Evolutionary conservation across 805 yeast species (phyloP).

Genomic region (Kluyveromyces nonfermentans): DNA sequence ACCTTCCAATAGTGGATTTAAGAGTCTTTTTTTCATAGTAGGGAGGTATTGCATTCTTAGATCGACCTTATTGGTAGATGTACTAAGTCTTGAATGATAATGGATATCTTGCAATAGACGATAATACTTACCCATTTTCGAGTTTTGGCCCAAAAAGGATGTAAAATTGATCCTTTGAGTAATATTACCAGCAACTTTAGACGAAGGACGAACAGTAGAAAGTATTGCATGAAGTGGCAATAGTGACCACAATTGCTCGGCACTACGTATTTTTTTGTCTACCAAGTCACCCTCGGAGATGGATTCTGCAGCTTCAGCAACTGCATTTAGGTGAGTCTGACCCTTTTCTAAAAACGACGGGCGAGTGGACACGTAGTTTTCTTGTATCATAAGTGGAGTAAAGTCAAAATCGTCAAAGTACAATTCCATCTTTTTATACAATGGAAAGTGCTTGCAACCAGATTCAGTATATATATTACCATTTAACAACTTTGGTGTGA

Average conservation of each 20-base stretch:
- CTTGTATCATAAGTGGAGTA: slow-evolving; percentile 93
- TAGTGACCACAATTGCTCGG: slow-evolving; percentile 90
- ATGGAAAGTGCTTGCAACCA: slow-evolving; percentile 38
- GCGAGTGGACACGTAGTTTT: slow-evolving; percentile 66
- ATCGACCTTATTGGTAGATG: slow-evolving; percentile 66
- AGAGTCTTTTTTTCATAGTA: slow-evolving; percentile 44
- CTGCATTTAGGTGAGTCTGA: slow-evolving; percentile 48
- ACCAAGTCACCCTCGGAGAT: slow-evolving; percentile 80
- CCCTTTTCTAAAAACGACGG: slow-evolving; percentile 42
- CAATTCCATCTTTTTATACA: slow-evolving; percentile 77
- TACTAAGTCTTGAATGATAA: slow-evolving; percentile 72
- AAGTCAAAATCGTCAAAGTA: slow-evolving; percentile 93
- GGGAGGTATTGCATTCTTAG: slow-evolving; percentile 73
- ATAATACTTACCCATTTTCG: slow-evolving; percentile 68
- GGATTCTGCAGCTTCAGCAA: slow-evolving; percentile 74
- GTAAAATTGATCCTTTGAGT: slow-evolving; percentile 70
- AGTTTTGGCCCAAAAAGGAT: slow-evolving; percentile 82
- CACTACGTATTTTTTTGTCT: slow-evolving; percentile 72
- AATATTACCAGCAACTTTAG: slow-evolving; percentile 61
- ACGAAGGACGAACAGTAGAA: slow-evolving; percentile 77
- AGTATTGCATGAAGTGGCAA: slow-evolving; percentile 84
- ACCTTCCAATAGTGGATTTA: slow-evolving; percentile 52
- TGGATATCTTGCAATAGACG: slow-evolving; percentile 80
- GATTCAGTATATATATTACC: slow-evolving; percentile 45
- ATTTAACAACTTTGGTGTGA: slow-evolving; percentile 56